phyloP scores from a whole-genome alignment of 441 rosid species.

The Gossypium schwendimanii region DNA sequence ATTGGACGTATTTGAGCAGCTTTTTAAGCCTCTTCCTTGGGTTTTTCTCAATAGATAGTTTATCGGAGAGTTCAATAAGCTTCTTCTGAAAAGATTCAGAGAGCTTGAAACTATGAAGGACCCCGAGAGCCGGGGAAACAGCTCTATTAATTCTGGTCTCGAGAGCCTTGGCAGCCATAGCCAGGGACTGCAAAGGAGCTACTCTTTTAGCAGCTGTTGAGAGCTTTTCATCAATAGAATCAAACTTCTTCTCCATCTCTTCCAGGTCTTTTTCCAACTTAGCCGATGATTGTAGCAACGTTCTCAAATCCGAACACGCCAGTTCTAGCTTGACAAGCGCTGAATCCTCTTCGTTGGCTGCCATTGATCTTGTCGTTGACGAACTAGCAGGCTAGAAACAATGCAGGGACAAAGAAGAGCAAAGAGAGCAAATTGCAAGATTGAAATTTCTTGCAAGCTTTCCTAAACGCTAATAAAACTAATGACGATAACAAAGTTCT shows the following conservation, averaged over 20 bases:
- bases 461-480: not conserved
- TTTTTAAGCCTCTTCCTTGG: constrained; percentile 29
- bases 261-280: constrained; percentile 29
- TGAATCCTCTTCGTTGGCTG: constrained; percentile 24
- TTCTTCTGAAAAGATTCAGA: constrained; percentile 38
- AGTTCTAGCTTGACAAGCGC: constrained; percentile 25
- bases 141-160: constrained; percentile 57
- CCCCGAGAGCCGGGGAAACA: constrained; percentile 39
- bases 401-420: not conserved
- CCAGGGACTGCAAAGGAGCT: constrained; percentile 48
- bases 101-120: constrained; percentile 41
- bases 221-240: constrained; percentile 29
- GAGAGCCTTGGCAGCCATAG: constrained; percentile 48
- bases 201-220: constrained; percentile 35
- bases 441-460: not conserved
- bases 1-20: constrained; percentile 37
- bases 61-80: constrained; percentile 30
- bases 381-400: not conserved
- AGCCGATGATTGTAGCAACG: constrained; percentile 27
- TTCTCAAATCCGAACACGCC: constrained; percentile 39
- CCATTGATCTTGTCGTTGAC: constrained; percentile 13
- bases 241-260: constrained; percentile 35
- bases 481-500: constrained; percentile 5
- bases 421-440: not conserved
- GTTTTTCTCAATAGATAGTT: constrained; percentile 19